Conservation (phyloP, 306 rosid species). For the Hylodesmum podocarpum region DNA sequence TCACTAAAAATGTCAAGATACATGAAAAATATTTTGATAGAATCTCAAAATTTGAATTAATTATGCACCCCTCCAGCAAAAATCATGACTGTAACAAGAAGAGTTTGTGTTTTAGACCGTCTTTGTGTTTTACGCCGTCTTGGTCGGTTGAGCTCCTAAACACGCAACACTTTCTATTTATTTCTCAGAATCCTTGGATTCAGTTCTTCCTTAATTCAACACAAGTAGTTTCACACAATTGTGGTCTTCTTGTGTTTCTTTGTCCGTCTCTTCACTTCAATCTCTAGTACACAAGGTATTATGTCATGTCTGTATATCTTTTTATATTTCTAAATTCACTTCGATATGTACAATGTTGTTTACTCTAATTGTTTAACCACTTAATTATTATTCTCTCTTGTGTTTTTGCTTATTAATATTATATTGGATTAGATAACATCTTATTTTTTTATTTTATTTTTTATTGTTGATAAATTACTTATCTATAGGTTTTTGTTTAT, state of each 20-base stretch:
- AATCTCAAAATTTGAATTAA: not conserved
- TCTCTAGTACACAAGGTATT: not conserved
- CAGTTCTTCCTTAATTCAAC: not conserved
- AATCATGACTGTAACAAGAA: not conserved
- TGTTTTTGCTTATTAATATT: not conserved
- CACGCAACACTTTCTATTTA: not conserved
- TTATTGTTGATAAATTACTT: too few species aligned
- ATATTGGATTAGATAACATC: too few species aligned
- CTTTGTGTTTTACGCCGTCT: not conserved
- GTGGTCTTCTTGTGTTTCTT: not conserved
- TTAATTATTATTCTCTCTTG: not conserved
- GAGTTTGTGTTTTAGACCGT: not conserved
- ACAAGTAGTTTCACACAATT: not conserved
- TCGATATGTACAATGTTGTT: not conserved
- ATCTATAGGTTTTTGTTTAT: too few species aligned
- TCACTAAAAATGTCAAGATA: too few species aligned
- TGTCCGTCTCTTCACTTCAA: not conserved
- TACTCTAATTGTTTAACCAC: not conserved
- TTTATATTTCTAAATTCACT: not conserved
- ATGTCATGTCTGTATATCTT: not conserved
- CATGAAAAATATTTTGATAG: too few species aligned
- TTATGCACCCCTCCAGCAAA: not conserved
- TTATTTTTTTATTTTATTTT: too few species aligned
- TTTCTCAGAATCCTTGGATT: not conserved
- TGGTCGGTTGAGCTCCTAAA: not conserved